phyloP scores from a whole-genome alignment of 805 yeast genomes.

The Teunomyces panamensis region DNA sequence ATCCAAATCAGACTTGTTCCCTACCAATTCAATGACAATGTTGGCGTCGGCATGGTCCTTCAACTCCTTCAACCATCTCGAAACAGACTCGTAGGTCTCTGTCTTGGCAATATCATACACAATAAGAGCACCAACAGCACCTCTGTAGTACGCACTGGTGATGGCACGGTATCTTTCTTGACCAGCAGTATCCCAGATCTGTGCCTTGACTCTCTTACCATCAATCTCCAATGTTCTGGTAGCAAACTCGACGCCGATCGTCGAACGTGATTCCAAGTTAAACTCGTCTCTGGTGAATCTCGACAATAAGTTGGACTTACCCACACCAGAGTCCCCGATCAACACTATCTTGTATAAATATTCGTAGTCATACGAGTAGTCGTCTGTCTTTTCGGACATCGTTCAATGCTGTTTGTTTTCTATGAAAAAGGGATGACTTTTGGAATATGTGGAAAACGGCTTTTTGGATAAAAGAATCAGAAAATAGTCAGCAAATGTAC shows the following conservation, averaged over 20 bases:
- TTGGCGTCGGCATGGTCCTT: conserved; percentile 91
- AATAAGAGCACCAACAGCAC: conserved; percentile 95
- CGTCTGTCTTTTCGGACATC: conserved; percentile 44
- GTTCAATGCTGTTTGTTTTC: neutral
- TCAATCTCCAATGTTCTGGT: conserved; percentile 89
- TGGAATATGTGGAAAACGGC: neutral
- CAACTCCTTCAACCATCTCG: conserved; percentile 88
- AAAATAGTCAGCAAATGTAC: neutral
- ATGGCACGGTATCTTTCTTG: conserved; percentile 98
- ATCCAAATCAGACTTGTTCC: conserved; percentile 86
- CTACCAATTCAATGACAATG: conserved; percentile 90
- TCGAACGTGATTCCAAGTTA: conserved; percentile 88
- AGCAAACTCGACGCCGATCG: conserved; percentile 98
- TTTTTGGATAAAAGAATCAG: neutral
- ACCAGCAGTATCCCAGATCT: conserved; percentile 99
- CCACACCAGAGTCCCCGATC: conserved; percentile 97
- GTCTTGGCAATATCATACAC: conserved; percentile 94
- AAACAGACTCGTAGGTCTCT: conserved; percentile 79
- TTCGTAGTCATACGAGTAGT: conserved; percentile 70
- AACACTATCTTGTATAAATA: conserved; percentile 91
- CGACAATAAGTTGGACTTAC: conserved; percentile 89
- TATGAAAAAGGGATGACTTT: neutral
- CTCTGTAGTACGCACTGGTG: conserved; percentile 95
- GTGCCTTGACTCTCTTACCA: conserved; percentile 81
- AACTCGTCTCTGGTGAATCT: conserved; percentile 95